Percentiles rank a stretch among this genome's conserved stretches.
These are phyloP conservation scores for Xylariaceae sp. DNA, from an alignment of 2,329 filamentous ascomycete species.

Conservation along the genomic window DNA sequence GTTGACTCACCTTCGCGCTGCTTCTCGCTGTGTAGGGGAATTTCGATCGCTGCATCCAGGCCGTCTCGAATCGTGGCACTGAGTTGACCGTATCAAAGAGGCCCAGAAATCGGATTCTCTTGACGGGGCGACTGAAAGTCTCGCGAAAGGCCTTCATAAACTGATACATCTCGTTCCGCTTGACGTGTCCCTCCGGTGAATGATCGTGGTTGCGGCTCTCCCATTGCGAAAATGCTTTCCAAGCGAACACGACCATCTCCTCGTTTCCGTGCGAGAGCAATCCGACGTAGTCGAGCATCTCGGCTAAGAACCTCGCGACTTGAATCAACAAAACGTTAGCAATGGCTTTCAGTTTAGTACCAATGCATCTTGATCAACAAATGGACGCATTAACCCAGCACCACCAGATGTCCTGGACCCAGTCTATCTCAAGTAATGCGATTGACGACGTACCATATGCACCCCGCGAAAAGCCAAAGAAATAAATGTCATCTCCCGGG, in stretches of 20 bases:
- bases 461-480: slow-evolving; percentile 70
- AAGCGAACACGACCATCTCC: slow-evolving; percentile 78
- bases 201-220: slow-evolving; percentile 50
- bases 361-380: no score
- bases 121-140: slow-evolving; percentile 71
- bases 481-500: slow-evolving; percentile 60
- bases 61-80: slow-evolving; percentile 68
- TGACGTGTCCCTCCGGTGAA: slow-evolving; percentile 40
- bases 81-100: slow-evolving; percentile 81
- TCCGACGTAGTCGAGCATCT: slow-evolving; percentile 81
- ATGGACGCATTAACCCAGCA: neutral
- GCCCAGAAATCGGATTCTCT: slow-evolving; percentile 69
- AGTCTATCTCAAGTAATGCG: neutral
- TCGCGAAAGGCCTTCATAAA: slow-evolving; percentile 78
- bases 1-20: slow-evolving; percentile 40
- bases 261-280: slow-evolving; percentile 77
- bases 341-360: neutral
- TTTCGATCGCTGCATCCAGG: slow-evolving; percentile 73
- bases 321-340: slow-evolving; percentile 1
- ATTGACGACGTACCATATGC: slow-evolving; percentile 43
- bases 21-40: slow-evolving; percentile 63
- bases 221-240: slow-evolving; percentile 75
- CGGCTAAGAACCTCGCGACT: slow-evolving; percentile 68
- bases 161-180: slow-evolving; percentile 59
- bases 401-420: neutral